A percentile compares a stretch with the other conserved stretches of the same genome.
Conservation (phyloP, 192 early-diverging fungal genomes). For the Backusella westeae region DNA sequence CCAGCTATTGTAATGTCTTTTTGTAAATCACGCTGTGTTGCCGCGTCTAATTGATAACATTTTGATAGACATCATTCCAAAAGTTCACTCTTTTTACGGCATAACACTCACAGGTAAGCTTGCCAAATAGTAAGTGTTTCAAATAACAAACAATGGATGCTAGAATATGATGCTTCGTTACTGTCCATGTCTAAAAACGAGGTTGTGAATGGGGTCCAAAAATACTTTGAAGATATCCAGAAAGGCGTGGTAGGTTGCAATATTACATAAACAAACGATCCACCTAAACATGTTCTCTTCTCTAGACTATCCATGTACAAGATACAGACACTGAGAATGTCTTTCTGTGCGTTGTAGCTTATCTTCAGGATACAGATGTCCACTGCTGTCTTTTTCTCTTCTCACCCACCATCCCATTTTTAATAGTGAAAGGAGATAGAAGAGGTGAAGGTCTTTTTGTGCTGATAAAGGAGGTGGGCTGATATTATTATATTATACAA, state of each 20-base stretch:
- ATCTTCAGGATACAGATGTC: not conserved
- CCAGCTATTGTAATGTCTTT: not conserved
- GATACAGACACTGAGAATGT: not conserved
- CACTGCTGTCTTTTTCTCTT: not conserved
- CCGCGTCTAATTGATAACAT: not conserved
- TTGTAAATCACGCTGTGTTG: not conserved
- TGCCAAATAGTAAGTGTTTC: not conserved
- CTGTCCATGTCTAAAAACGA: not conserved
- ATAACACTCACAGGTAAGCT: not conserved
- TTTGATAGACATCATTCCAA: not conserved
- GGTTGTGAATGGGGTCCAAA: not conserved
- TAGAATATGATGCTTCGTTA: not conserved
- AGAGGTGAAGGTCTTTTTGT: not conserved
- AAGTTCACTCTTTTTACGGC: not conserved
- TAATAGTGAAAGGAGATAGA: not conserved
- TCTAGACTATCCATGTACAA: not conserved
- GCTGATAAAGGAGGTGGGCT: not conserved
- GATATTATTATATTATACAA: not conserved
- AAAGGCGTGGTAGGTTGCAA: not conserved
- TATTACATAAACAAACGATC: not conserved
- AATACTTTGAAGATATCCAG: not conserved
- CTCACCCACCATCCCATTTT: not conserved
- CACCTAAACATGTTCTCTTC: not conserved
- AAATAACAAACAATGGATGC: not conserved
- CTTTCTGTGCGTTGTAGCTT: not conserved